Base-by-base conservation (phyloP, 768 basidiomycete species). In the Postia placenta region DNA sequence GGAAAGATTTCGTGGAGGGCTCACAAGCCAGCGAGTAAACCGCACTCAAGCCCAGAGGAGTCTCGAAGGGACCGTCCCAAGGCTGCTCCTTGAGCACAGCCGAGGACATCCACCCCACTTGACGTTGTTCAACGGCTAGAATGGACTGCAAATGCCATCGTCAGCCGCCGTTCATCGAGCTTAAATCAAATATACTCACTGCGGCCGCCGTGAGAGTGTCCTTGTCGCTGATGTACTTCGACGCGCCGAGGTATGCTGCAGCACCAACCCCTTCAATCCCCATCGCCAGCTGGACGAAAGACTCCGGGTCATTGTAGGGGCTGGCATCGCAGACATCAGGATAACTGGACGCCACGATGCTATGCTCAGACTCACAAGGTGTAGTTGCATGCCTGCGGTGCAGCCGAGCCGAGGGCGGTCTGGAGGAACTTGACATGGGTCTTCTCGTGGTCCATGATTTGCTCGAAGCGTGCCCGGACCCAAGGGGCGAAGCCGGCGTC, bases 191-290 rank as follows among this genome's bases (percentile, higher is more conserved):
- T n/a, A 23, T 15, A 23, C 33, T 4, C 20, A 46, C 45, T 2
- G 72, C 84, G 4, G 78, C 76, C 12, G 74, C 73, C 4, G 76
- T 76, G 17, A 79, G 59, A 60, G 76, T 77, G 24, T 66, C 66
- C 64, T 73, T 57, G 51, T 68, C 60, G 19, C 56, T 37, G 49
- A 80, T 62, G 51, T 64, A 67, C n/a, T 68, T 66, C 1, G 76
- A 67, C 1, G 76, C 75, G 14, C 85, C 85, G 49, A 75, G 70
- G 58, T 82, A 85, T 4, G 81, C 80, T 6, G 77, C 72, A 2
- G 74, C 69, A 9, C 70, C 72, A 37, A 85, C 75, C 23, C 71
- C 69, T 66, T 83, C 80, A 35, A 83, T 60, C 45, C 74, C 60
- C 50, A 68, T 67, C 22, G 76, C 69, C 12, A 74, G 59, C 11